These are phyloP conservation scores for Colletotrichum sp. DNA, from an alignment of 2,329 filamentous ascomycete genomes.

Conservation along the genomic window DNA sequence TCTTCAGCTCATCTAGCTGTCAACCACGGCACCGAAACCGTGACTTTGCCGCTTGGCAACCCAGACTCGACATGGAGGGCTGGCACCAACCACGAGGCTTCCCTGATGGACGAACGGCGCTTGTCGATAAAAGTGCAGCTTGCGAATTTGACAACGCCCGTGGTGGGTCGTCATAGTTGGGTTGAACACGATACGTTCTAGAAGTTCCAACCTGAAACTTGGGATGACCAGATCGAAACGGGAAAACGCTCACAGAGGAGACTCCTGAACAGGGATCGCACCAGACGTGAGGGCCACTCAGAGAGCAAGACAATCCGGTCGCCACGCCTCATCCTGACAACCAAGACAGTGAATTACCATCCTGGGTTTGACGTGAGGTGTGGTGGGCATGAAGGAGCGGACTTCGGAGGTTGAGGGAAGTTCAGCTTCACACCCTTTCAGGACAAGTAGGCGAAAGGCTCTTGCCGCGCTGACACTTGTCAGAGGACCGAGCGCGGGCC, in stretches of 20 bases:
- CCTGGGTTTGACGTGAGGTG: slow-evolving; percentile 2
- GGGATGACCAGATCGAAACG: slow-evolving; percentile 11
- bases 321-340: neutral
- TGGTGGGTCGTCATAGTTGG: slow-evolving; percentile 9
- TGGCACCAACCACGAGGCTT: neutral
- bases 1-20: neutral
- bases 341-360: neutral
- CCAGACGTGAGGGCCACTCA: neutral
- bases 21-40: neutral
- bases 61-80: neutral
- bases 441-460: neutral
- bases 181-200: slow-evolving; percentile 15
- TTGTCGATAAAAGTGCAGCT: slow-evolving; percentile 19
- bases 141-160: slow-evolving; percentile 14
- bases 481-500: slow-evolving; percentile 1
- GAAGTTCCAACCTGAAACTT: slow-evolving; percentile 20
- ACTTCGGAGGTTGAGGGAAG: neutral
- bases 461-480: slow-evolving; percentile 1
- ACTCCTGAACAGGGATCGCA: slow-evolving; percentile 3
- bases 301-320: neutral
- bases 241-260: neutral
- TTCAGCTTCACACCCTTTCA: neutral
- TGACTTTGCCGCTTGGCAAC: neutral
- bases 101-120: neutral
- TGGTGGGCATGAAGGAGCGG: neutral